Base-by-base conservation (phyloP, 2,329 filamentous ascomycete species). In the Sarocladium kiliense region DNA sequence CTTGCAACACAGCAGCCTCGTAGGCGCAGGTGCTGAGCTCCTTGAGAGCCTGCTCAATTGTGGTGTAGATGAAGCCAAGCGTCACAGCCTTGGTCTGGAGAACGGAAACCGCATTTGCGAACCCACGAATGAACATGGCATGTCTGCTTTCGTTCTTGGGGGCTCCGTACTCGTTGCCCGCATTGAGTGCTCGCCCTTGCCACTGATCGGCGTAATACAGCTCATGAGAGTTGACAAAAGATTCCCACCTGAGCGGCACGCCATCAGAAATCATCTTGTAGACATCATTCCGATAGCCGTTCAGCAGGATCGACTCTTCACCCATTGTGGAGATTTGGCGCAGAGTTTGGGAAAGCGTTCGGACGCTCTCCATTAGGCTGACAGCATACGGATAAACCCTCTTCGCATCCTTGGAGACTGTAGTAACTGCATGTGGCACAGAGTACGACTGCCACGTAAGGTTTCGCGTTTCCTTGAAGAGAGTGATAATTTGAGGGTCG, bases 401-500 rank as follows among this genome's bases (percentile, higher is more conserved):
- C 73, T 97, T 96, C n/a, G 94, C 95, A 68, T 99, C 94, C 71
- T 97, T 99, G 1, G 95, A 96, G 54, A 96, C 91, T 60, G 91
- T 97, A 71, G 88, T 95, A 65, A 99, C 91, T 14, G 89, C 86
- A 70, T 99, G 94, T 9, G 95, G 95, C 23, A 99, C 90, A 56
- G 90, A 87, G 69, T 91, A 99, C 61, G 91, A 94, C 59, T 96
- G 86, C 93, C 94, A 99, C 12, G 91, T 85, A 42, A 99, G 76
- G 66, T 99, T 99, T 39, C 95, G 86, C 25, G 96, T 96, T 75
- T 99, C 94, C 68, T 99, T 99, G 80, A 99, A 99, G 10, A 99
- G 77, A 0, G 93, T 92, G 66, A 99, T 99, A 56, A 97, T 90
- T 68, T 99, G 94, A 12, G 89, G 86, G 67, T 99, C 93, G 64